Conservation (phyloP, 257 asterid species). For the Thymus quinquecostatus region DNA sequence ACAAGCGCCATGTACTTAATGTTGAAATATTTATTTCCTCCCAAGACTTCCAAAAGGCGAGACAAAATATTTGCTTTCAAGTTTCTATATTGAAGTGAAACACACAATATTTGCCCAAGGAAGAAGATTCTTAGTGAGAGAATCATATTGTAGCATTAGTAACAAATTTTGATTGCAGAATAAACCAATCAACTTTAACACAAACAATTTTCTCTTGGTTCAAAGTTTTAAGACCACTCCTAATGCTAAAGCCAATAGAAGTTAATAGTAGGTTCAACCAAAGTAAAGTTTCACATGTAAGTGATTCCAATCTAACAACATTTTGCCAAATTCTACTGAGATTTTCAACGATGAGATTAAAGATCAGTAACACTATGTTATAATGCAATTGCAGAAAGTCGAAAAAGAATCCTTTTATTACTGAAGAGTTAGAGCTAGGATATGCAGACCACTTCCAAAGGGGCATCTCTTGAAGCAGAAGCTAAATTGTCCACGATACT, state of each 20-base stretch:
- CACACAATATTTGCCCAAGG: not conserved
- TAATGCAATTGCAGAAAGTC: slow-evolving; percentile 12
- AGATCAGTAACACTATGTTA: not conserved
- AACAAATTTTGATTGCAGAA: slow-evolving; percentile 9
- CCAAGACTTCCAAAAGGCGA: not conserved
- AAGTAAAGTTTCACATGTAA: slow-evolving; percentile 7
- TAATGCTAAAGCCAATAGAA: not conserved
- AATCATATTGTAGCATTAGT: not conserved
- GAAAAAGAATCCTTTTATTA: not conserved
- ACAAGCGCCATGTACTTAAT: slow-evolving; percentile 16
- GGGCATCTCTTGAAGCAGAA: slow-evolving; percentile 8
- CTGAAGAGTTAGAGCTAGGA: not conserved
- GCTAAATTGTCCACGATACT: not conserved
- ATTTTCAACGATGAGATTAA: not conserved
- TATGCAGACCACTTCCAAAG: not conserved
- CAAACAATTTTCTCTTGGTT: not conserved
- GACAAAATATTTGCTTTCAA: not conserved
- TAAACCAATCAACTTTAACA: slow-evolving; percentile 11
- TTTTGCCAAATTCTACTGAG: slow-evolving; percentile 11
- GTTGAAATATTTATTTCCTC: slow-evolving; percentile 20
- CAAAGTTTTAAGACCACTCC: slow-evolving; percentile 12
- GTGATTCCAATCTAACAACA: slow-evolving; percentile 16
- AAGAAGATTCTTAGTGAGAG: not conserved
- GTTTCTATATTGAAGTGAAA: not conserved
- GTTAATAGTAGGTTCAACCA: slow-evolving; percentile 13